Conservation (phyloP, 441 rosid species). For the Erodium trifolium region DNA sequence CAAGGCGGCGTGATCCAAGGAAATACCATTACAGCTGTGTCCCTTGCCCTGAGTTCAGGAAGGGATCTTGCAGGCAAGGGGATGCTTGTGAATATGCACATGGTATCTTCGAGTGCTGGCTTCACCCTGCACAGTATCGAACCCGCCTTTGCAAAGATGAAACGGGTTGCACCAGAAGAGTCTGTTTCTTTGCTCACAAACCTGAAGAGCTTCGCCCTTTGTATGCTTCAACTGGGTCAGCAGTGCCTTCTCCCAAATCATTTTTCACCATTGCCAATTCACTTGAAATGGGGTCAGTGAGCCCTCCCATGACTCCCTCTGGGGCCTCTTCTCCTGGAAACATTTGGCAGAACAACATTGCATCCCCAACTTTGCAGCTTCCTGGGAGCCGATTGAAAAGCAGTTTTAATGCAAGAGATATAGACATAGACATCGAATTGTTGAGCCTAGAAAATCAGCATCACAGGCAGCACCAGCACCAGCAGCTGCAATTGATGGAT, state of each 20-base stretch:
- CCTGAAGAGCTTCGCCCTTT: conserved; percentile 57
- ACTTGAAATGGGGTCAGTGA: conserved; percentile 51
- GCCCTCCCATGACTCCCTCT: conserved; percentile 52
- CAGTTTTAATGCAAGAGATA: conserved; percentile 47
- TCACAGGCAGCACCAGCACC: conserved; percentile 6
- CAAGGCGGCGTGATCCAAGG: conserved; percentile 69
- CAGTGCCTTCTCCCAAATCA: conserved; percentile 65
- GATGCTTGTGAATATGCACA: conserved; percentile 67
- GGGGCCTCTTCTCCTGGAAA: conserved; percentile 49
- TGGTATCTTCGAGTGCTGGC: conserved; percentile 55
- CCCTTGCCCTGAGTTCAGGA: conserved; percentile 65
- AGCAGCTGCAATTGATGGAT: conserved; percentile 37
- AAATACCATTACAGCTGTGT: conserved; percentile 65
- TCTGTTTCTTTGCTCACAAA: conserved; percentile 68
- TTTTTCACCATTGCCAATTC: conserved; percentile 31
- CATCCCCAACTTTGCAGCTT: conserved; percentile 52
- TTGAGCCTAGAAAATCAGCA: conserved; percentile 31
- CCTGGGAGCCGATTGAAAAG: conserved; percentile 68
- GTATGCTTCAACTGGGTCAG: conserved; percentile 74
- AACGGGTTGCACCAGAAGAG: conserved; percentile 48
- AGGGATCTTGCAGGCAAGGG: conserved; percentile 56
- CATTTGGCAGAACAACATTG: conserved; percentile 45
- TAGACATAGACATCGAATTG: conserved; percentile 47
- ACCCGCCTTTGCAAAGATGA: conserved; percentile 67
- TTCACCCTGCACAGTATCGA: conserved; percentile 23